Evolutionary conservation across 768 basidiomycete genomes (phyloP).

Genomic region (Suillus decipiens): DNA sequence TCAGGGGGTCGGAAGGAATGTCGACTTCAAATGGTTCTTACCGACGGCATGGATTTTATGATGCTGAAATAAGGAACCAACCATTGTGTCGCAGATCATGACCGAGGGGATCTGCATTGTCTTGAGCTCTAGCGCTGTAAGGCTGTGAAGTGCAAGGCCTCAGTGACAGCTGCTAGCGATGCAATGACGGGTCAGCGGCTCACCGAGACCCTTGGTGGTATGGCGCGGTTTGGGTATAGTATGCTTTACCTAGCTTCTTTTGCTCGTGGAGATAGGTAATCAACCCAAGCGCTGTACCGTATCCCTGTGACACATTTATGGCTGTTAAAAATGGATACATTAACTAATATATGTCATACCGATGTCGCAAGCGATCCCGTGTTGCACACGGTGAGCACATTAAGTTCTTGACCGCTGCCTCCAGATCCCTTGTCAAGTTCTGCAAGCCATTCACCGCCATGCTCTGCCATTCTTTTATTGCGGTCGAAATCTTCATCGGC

Average conservation of each 20-base stretch:
- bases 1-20: neutral
- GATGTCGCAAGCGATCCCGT: conserved; percentile 97
- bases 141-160: conserved; percentile 40
- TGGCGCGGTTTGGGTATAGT: conserved; percentile 92
- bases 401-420: conserved; percentile 52
- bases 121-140: conserved; percentile 89
- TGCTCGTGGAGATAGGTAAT: conserved; percentile 88
- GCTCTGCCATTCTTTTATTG: conserved; percentile 81
- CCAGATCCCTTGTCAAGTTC: conserved; percentile 45
- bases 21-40: conserved; percentile 33
- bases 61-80: conserved; percentile 92
- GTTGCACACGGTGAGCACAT: conserved; percentile 93
- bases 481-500: conserved; percentile 86
- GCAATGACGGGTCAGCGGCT: conserved; percentile 7
- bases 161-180: neutral
- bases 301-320: conserved; percentile 57
- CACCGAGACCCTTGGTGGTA: conserved; percentile 92
- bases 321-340: conserved; percentile 1
- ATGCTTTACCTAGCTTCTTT: conserved; percentile 76
- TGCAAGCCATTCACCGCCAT: conserved; percentile 86
- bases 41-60: conserved; percentile 81
- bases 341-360: conserved; percentile 42
- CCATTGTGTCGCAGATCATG: conserved; percentile 98
- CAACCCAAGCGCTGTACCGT: conserved; percentile 92
- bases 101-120: conserved; percentile 81